Percentiles rank a stretch among this genome's conserved stretches.
Conservation (phyloP, 2,329 filamentous ascomycete genomes). For the Penicillium italicum region DNA sequence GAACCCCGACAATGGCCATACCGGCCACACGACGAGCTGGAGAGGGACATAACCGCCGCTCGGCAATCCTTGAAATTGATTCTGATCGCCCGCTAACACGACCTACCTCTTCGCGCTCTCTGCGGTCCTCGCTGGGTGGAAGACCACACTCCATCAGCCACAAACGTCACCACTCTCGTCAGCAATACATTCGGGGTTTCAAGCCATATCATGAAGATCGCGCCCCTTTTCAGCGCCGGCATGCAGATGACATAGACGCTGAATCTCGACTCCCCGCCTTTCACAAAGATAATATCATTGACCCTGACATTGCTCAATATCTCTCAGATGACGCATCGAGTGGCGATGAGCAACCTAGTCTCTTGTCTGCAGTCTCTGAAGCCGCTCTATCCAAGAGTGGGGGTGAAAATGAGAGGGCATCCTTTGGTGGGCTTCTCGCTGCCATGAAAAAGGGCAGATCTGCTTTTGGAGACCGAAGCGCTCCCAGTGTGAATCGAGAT, state of each 20-base stretch:
- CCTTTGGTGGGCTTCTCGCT: slow-evolving; percentile 68
- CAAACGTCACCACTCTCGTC: slow-evolving; percentile 81
- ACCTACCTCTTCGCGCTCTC: slow-evolving; percentile 89
- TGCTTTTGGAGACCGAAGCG: slow-evolving; percentile 67
- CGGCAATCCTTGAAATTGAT: slow-evolving; percentile 86
- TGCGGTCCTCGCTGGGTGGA: slow-evolving; percentile 67
- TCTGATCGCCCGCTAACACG: slow-evolving; percentile 71
- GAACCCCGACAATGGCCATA: slow-evolving; percentile 61
- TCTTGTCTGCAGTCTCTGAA: slow-evolving; percentile 70
- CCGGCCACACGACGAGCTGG: slow-evolving; percentile 62
- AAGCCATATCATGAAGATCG: slow-evolving; percentile 71
- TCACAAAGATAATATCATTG: slow-evolving; percentile 97
- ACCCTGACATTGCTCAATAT: slow-evolving; percentile 90
- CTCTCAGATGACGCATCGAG: slow-evolving; percentile 93
- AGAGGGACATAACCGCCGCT: slow-evolving; percentile 77
- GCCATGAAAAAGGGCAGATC: slow-evolving; percentile 74
- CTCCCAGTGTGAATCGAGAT: slow-evolving; percentile 68
- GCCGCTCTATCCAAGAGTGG: slow-evolving; percentile 60
- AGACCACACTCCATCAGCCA: slow-evolving; percentile 78
- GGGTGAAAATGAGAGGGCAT: slow-evolving; percentile 70
- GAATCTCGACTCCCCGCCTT: slow-evolving; percentile 79
- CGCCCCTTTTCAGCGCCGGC: slow-evolving; percentile 79
- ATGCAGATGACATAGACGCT: slow-evolving; percentile 62
- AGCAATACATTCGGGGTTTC: slow-evolving; percentile 74
- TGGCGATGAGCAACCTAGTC: slow-evolving; percentile 84